phyloP scores from a whole-genome alignment of 139 green algal genomes.

The Auxenochlorella pyrenoidosa region DNA sequence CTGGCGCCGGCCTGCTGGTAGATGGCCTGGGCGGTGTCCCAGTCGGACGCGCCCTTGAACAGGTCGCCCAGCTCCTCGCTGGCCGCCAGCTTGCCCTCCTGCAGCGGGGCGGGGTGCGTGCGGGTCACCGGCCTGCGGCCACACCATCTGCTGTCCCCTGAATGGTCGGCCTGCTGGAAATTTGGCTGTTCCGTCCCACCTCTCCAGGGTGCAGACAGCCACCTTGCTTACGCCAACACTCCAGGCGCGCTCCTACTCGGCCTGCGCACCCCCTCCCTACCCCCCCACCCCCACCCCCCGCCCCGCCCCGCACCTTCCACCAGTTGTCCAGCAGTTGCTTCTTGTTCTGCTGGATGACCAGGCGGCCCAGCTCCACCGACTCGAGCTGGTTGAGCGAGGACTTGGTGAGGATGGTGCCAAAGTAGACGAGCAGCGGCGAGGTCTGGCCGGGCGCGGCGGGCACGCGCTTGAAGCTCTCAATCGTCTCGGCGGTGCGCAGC shows the following conservation, averaged over 20 bases:
- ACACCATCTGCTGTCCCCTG: too few relatives aligned
- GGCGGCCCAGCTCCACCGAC: conserved; percentile 91
- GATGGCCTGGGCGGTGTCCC: conserved; percentile 92
- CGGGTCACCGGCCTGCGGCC: too few relatives aligned
- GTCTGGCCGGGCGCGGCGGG: conserved; percentile 88
- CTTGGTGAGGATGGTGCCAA: conserved; percentile 95
- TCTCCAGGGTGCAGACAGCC: neutral
- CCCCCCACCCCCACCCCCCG: neutral
- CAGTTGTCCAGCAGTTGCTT: conserved; percentile 98
- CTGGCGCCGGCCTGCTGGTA: conserved; percentile 86
- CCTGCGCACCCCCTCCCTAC: too few relatives aligned
- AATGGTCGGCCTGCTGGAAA: neutral
- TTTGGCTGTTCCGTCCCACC: neutral
- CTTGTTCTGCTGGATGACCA: conserved; percentile 98
- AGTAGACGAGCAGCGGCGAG: conserved; percentile 98
- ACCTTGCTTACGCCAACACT: neutral
- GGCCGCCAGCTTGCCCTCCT: conserved; percentile 92
- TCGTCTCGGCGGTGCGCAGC: conserved; percentile 76
- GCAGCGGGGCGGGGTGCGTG: neutral
- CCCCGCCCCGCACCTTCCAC: conserved; percentile 80
- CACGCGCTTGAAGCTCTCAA: conserved; percentile 92
- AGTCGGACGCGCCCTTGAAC: conserved; percentile 81
- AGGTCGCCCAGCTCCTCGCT: conserved; percentile 97
- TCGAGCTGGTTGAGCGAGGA: conserved; percentile 94
- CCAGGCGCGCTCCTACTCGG: too few relatives aligned